Evolutionary conservation across 768 basidiomycete genomes (phyloP).

Genomic region (Leccinum fibrillosum): DNA sequence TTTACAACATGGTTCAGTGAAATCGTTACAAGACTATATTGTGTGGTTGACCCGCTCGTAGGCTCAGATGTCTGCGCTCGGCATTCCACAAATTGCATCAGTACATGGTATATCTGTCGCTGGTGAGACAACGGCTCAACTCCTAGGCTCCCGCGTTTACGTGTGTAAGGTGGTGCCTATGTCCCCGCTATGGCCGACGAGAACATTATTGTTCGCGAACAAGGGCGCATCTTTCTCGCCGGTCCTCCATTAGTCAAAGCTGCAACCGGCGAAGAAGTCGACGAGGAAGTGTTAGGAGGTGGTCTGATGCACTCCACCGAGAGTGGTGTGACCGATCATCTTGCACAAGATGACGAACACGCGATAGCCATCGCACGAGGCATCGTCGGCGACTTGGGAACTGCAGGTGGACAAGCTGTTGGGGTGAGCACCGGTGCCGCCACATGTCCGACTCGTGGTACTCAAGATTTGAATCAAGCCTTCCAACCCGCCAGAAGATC

Average conservation of each 20-base stretch:
- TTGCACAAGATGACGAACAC: constrained; percentile 82
- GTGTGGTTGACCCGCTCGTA: constrained; percentile 29
- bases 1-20: constrained; percentile 84
- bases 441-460: not conserved
- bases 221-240: constrained; percentile 91
- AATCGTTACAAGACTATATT: not conserved
- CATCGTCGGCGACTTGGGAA: constrained; percentile 75
- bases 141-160: constrained; percentile 4
- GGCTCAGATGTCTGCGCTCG: constrained; percentile 91
- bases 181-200: constrained; percentile 97
- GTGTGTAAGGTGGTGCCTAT: constrained; percentile 72
- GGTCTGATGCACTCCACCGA: constrained; percentile 90
- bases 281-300: constrained; percentile 89
- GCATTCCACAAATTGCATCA: constrained; percentile 88
- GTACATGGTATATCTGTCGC: constrained; percentile 96
- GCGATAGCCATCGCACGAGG: constrained; percentile 77
- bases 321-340: constrained; percentile 88
- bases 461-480: constrained; percentile 42
- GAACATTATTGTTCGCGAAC: constrained; percentile 85
- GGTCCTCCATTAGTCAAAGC: constrained; percentile 95
- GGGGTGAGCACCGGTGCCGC: constrained; percentile 42
- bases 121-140: constrained; percentile 36
- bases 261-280: constrained; percentile 89
- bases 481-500: constrained; percentile 57
- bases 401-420: constrained; percentile 48